phyloP scores from a whole-genome alignment of 2,329 filamentous ascomycete species.

The Neoscytalidium dimidiatum region DNA sequence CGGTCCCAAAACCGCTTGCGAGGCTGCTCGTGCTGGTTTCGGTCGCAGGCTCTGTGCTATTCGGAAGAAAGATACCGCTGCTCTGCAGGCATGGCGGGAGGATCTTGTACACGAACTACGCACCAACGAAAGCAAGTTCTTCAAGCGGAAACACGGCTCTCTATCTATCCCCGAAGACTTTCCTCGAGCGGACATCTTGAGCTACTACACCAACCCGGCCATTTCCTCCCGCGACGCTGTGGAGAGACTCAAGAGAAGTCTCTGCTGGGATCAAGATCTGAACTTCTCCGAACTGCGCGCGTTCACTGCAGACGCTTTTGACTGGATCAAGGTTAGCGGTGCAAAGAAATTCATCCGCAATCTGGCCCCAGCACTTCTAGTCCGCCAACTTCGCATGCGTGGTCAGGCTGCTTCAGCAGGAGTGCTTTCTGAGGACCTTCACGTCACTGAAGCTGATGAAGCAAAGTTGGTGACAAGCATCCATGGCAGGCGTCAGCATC shows the following conservation, averaged over 20 bases:
- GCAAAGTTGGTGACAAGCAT: slow-evolving; percentile 64
- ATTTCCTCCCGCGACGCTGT: slow-evolving; percentile 67
- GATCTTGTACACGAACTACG: slow-evolving; percentile 72
- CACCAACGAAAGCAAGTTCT: slow-evolving; percentile 82
- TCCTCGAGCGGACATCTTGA: slow-evolving; percentile 74
- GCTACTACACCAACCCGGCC: slow-evolving; percentile 85
- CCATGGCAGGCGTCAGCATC: slow-evolving; percentile 67
- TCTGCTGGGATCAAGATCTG: slow-evolving; percentile 65
- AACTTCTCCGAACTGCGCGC: slow-evolving; percentile 68
- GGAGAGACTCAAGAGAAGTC: slow-evolving; percentile 52
- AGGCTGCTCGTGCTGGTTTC: slow-evolving; percentile 87
- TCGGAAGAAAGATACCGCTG: slow-evolving; percentile 59
- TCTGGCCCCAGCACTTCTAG: slow-evolving; percentile 74
- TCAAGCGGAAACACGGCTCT: slow-evolving; percentile 72
- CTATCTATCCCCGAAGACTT: slow-evolving; percentile 78
- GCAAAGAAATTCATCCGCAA: slow-evolving; percentile 83
- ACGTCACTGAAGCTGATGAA: slow-evolving; percentile 49
- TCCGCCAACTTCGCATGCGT: slow-evolving; percentile 55
- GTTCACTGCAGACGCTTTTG: slow-evolving; percentile 79
- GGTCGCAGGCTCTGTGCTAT: slow-evolving; percentile 73
- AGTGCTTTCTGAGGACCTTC: slow-evolving; percentile 29
- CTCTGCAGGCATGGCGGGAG: slow-evolving; percentile 70
- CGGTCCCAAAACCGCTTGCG: slow-evolving; percentile 83
- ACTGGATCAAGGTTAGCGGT: slow-evolving; percentile 78
- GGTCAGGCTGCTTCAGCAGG: slow-evolving; percentile 24